Evolutionary conservation across 805 yeast genomes (phyloP).

Genomic region (Starmerella powellii): DNA sequence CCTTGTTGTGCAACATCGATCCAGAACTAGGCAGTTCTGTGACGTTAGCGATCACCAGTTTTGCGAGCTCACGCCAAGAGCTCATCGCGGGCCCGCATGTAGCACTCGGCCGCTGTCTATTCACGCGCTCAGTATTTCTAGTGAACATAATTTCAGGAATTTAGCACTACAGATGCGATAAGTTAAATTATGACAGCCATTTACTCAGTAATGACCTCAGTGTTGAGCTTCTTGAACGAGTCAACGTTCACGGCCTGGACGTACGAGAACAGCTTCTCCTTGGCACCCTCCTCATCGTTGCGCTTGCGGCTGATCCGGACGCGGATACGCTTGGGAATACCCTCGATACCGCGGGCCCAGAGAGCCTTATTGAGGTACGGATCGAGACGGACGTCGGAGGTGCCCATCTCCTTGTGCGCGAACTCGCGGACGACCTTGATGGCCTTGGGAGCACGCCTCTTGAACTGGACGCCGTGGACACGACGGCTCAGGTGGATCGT

Average conservation of each 20-base stretch:
- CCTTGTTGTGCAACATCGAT: too few relatives aligned
- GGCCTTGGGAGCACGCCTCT: slow-evolving; percentile 99
- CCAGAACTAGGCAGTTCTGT: too few relatives aligned
- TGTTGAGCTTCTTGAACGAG: slow-evolving; percentile 92
- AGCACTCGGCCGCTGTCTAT: too few relatives aligned
- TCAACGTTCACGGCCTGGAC: slow-evolving; percentile 96
- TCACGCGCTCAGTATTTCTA: too few relatives aligned
- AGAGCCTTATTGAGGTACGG: slow-evolving; percentile 96
- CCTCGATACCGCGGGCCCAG: slow-evolving; percentile 99
- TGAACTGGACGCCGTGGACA: slow-evolving; percentile 98
- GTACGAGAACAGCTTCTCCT: slow-evolving; percentile 92
- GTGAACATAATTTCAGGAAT: too few relatives aligned
- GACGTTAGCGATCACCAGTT: too few relatives aligned
- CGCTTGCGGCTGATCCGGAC: slow-evolving; percentile 98
- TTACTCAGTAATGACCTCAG: slow-evolving; percentile 85
- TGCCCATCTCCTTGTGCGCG: slow-evolving; percentile 98
- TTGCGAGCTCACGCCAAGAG: too few relatives aligned
- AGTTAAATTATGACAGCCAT: slow-evolving; percentile 14
- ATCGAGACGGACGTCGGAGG: slow-evolving; percentile 96
- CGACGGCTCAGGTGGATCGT: slow-evolving; percentile 99
- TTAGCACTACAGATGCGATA: slow-evolving; percentile 10
- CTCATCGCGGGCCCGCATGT: too few relatives aligned
- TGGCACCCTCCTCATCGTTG: slow-evolving; percentile 99
- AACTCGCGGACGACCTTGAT: slow-evolving; percentile 98
- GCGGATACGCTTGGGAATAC: slow-evolving; percentile 96